Conservation (phyloP, 1,284 basidiomycete genomes). For the Ceratobasidium sp. region DNA sequence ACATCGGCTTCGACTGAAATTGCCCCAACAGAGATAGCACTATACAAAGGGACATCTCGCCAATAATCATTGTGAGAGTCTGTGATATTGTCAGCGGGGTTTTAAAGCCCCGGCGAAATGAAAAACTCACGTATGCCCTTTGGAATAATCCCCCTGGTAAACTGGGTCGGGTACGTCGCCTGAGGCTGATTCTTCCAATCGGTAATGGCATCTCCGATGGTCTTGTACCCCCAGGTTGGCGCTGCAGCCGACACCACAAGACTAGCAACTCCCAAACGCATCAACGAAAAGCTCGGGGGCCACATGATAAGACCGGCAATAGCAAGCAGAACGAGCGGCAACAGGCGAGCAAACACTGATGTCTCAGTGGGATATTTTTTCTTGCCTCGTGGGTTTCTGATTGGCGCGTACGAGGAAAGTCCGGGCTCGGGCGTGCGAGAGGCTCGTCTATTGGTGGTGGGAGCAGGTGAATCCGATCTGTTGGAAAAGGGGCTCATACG, state of each 20-base stretch:
- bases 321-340: constrained; percentile 28
- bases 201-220: constrained; percentile 29
- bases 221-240: constrained; percentile 9
- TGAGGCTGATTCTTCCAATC: constrained; percentile 43
- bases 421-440: constrained; percentile 18
- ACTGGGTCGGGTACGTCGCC: constrained; percentile 34
- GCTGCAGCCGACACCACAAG: background rate
- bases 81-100: background rate
- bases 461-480: constrained; percentile 13
- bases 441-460: background rate
- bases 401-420: constrained; percentile 10
- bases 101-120: background rate
- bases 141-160: constrained; percentile 41
- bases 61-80: constrained; percentile 43
- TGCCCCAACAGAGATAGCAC: constrained; percentile 34
- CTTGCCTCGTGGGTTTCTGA: constrained; percentile 7
- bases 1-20: constrained; percentile 42
- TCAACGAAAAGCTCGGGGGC: constrained; percentile 37
- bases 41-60: constrained; percentile 39
- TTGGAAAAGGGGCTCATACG: background rate
- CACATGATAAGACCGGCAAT: constrained; percentile 34
- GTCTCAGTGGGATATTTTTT: background rate
- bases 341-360: background rate
- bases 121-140: constrained; percentile 36
- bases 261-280: constrained; percentile 23